Conservation (phyloP, 2,329 filamentous ascomycete species). For the Canariomyces notabilis region DNA sequence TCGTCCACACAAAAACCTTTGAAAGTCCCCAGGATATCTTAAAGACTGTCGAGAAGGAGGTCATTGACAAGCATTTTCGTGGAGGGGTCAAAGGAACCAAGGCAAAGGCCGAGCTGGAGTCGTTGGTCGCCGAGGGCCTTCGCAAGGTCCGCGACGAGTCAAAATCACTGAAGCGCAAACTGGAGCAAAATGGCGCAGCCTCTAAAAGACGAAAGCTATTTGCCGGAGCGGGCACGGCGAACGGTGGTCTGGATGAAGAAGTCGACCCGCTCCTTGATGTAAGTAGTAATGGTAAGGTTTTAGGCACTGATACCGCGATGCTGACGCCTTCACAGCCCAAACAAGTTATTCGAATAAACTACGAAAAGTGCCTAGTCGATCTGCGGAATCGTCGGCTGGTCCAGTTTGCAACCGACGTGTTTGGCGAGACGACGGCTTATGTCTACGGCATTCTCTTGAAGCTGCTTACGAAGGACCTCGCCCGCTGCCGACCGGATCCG, state of each 20-base stretch:
- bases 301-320: background rate
- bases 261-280: constrained; percentile 46
- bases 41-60: constrained; percentile 58
- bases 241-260: constrained; percentile 38
- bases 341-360: constrained; percentile 73
- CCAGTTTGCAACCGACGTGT: constrained; percentile 62
- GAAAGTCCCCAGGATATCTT: constrained; percentile 57
- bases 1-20: constrained; percentile 53
- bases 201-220: constrained; percentile 53
- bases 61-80: constrained; percentile 50
- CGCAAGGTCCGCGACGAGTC: constrained; percentile 49
- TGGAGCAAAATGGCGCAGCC: constrained; percentile 39
- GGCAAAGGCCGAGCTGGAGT: constrained; percentile 58
- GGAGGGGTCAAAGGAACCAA: constrained; percentile 57
- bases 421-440: constrained; percentile 69
- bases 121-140: constrained; percentile 50
- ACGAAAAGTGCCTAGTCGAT: constrained; percentile 76
- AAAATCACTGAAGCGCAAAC: constrained; percentile 46
- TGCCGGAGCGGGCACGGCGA: constrained; percentile 39
- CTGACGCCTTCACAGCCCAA: constrained; percentile 49
- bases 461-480: constrained; percentile 62
- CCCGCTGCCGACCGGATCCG: constrained; percentile 60
- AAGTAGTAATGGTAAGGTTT: constrained; percentile 28
- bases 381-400: constrained; percentile 75
- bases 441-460: constrained; percentile 73